Conservation (phyloP, 176 grass and related monocot species). For the Phragmites australis region DNA sequence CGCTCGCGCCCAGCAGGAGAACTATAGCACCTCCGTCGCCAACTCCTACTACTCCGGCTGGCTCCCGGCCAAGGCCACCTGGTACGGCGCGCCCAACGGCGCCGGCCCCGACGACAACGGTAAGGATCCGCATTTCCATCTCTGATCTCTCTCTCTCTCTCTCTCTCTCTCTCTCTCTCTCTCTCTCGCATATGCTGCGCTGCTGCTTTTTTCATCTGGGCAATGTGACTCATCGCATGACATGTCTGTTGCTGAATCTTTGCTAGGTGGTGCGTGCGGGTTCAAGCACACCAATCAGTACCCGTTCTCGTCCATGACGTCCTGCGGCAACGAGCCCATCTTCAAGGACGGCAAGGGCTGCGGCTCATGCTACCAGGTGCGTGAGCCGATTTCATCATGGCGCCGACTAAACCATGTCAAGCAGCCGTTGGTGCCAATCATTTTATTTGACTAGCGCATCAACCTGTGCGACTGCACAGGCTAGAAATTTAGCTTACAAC, state of each 20-base stretch:
- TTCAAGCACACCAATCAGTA: conserved; percentile 41
- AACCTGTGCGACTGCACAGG: too few species aligned
- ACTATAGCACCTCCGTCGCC: conserved; percentile 7
- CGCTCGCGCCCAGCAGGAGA: neutral
- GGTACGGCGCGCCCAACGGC: conserved; percentile 66
- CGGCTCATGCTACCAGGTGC: conserved; percentile 49
- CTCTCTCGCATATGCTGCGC: too few species aligned
- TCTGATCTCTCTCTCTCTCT: neutral
- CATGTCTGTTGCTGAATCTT: neutral
- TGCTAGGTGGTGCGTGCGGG: conserved; percentile 53
- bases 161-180: too few species aligned
- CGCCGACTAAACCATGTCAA: neutral
- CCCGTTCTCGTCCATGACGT: conserved; percentile 53
- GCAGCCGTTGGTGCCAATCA: neutral
- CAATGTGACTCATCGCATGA: neutral
- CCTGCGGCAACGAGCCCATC: conserved; percentile 43
- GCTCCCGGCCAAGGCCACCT: conserved; percentile 60
- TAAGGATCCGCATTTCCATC: neutral
- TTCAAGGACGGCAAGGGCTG: conserved; percentile 58
- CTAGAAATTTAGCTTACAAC: too few species aligned
- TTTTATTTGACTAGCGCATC: too few species aligned
- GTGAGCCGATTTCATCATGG: neutral
- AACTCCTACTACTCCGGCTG: conserved; percentile 27
- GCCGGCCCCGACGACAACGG: conserved; percentile 59
- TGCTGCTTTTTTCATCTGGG: neutral